phyloP scores from a whole-genome alignment of 2,329 filamentous ascomycete species.

The Diplocarpon mali region DNA sequence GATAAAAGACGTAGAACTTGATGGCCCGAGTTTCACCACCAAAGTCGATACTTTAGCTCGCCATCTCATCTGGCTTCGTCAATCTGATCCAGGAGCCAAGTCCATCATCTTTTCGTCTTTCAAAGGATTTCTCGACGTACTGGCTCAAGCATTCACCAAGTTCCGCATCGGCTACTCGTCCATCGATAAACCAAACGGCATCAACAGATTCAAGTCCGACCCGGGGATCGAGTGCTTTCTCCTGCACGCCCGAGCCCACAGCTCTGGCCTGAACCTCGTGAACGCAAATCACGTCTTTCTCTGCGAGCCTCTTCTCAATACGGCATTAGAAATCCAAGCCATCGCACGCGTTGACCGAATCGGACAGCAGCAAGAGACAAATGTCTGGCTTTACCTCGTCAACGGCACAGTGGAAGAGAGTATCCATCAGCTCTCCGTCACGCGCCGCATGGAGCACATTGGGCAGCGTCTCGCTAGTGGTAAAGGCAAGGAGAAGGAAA shows the following conservation, averaged over 20 bases:
- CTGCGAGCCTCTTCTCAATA: slow-evolving; percentile 88
- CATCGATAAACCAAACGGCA: slow-evolving; percentile 58
- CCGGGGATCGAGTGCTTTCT: slow-evolving; percentile 70
- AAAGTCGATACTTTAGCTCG: slow-evolving; percentile 79
- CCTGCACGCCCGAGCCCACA: slow-evolving; percentile 78
- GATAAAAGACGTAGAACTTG: slow-evolving; percentile 72
- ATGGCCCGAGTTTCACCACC: slow-evolving; percentile 66
- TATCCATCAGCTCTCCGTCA: slow-evolving; percentile 79
- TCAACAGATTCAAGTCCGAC: slow-evolving; percentile 67
- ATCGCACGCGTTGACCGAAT: slow-evolving; percentile 94
- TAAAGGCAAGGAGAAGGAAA: slow-evolving; percentile 30
- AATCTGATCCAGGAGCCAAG: slow-evolving; percentile 77
- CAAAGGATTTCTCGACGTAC: slow-evolving; percentile 64
- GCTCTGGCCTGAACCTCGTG: slow-evolving; percentile 80
- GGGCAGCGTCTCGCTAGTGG: slow-evolving; percentile 30
- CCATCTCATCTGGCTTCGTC: slow-evolving; percentile 76
- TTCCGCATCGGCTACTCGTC: slow-evolving; percentile 65
- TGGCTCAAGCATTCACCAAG: slow-evolving; percentile 56
- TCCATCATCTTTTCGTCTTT: slow-evolving; percentile 93
- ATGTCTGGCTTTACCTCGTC: slow-evolving; percentile 92
- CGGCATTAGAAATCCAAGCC: slow-evolving; percentile 85
- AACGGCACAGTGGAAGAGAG: slow-evolving; percentile 83
- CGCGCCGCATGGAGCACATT: slow-evolving; percentile 69
- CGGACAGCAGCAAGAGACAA: slow-evolving; percentile 77
- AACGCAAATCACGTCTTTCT: slow-evolving; percentile 92